Base-by-base conservation (phyloP, 2,329 filamentous ascomycete species). In the Beauveria sp. region DNA sequence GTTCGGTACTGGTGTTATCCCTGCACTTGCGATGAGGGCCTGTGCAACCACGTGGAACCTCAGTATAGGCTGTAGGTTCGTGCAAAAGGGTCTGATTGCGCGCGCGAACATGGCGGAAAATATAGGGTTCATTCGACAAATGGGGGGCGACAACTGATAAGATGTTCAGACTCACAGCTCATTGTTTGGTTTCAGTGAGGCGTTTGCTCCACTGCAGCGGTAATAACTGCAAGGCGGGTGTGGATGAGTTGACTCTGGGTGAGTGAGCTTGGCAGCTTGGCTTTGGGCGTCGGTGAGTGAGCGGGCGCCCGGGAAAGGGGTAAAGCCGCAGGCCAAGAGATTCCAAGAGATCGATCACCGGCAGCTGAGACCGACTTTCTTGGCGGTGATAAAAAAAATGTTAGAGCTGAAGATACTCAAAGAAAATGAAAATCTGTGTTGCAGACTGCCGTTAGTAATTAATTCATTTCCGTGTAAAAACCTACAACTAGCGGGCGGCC, bases 281-380 rank as follows among this genome's bases (percentile, higher is more conserved):
- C 10, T 58, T 20, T 30, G 14, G 34, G 16, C 18, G 18, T 43
- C 42, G 16, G 42, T 49, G 42, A 30, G 38, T 59, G 38, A 53
- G 58, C 26, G 56, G 45, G 26, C 5, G 38, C 45, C 14, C 34
- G 28, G 8, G 12, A 52, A 24, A 49, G 38, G 38, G 49, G 38
- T 34, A 45, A 14, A n/a, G 26, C 8, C 38, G 40, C 14, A 12
- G 26, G 58, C 58, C 58, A 60, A 60, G 58, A 54, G 53, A 40
- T 43, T 59, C 40, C 57, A 59, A 60, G 50, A 60, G 50, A 60
- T 60, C 58, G 50, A 49, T 42, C 46, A 28, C 20, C 45, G 6
- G 16, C 34, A 30, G 34, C 42, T 34, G 24, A 46, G 53, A 20
- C 42, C 40, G 9, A 18, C 18, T 28, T 6, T 47, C 57, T 59